A percentile compares a stretch with the other conserved stretches of the same genome.
phyloP scores from a whole-genome alignment of 2,329 filamentous ascomycete species.

The Sporothrix dimorphospora region DNA sequence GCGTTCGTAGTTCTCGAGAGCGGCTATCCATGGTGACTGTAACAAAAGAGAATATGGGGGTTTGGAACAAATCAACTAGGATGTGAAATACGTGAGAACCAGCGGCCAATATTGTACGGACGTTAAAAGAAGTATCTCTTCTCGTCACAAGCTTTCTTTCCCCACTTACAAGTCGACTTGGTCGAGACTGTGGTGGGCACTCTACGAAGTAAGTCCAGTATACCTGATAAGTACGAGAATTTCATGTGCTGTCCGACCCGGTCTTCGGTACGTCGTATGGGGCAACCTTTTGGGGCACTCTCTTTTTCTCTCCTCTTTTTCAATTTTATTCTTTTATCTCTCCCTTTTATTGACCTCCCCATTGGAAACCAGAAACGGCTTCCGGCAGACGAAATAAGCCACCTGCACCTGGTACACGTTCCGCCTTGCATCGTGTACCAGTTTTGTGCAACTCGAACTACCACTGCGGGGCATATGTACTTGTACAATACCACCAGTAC shows the following conservation, averaged over 20 bases:
- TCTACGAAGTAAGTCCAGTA: background rate
- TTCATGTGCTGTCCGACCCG: background rate
- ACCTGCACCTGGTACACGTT: background rate
- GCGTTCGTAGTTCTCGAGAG: too few relatives aligned
- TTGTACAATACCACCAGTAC: background rate
- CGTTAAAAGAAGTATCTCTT: background rate
- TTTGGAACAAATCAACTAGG: too few relatives aligned
- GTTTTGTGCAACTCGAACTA: background rate
- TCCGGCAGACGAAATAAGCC: background rate
- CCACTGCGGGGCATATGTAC: background rate
- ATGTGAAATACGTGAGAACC: background rate
- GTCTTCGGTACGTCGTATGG: background rate
- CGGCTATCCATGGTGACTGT: too few relatives aligned
- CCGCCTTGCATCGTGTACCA: background rate
- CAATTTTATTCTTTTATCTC: background rate
- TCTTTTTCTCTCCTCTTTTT: background rate
- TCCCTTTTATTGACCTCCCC: background rate
- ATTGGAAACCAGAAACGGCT: background rate
- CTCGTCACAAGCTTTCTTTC: slow-evolving; percentile 7
- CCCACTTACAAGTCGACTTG: background rate
- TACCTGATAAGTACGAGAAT: background rate
- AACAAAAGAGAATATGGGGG: too few relatives aligned
- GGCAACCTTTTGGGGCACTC: background rate
- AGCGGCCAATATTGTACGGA: background rate
- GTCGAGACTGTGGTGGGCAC: background rate